A percentile compares a stretch with the other conserved stretches of the same genome.
Evolutionary conservation across 129 eudicot genomes (phyloP).

Genomic region (Calendula officinalis): DNA sequence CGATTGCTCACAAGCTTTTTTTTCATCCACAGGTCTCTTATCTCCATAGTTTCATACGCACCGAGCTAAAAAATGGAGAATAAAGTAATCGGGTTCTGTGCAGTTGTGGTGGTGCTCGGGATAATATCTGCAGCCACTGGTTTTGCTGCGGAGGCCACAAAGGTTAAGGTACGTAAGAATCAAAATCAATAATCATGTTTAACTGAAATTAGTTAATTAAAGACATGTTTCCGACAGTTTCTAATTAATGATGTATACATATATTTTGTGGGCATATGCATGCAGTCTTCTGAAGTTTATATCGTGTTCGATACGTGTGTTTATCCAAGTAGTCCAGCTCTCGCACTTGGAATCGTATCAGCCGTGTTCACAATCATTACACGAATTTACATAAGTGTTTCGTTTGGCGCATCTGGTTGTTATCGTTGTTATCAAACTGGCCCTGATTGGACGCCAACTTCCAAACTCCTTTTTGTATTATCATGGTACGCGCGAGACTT

Average conservation of each 20-base stretch:
- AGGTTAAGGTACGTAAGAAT: slow-evolving; percentile 30
- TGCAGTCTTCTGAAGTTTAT: slow-evolving; percentile 29
- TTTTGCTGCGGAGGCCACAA: slow-evolving; percentile 28
- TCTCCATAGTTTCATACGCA: slow-evolving; percentile 2
- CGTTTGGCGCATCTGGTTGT: slow-evolving; percentile 29
- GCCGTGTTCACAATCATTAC: slow-evolving; percentile 23
- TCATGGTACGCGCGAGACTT: slow-evolving; percentile 21
- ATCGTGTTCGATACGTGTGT: slow-evolving; percentile 17
- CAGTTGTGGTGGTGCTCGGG: slow-evolving; percentile 27
- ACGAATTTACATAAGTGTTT: slow-evolving; percentile 22
- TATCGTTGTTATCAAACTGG: slow-evolving; percentile 26
- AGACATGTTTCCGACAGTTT: neutral
- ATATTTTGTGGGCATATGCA: neutral
- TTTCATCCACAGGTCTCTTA: slow-evolving; percentile 20
- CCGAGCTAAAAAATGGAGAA: slow-evolving; percentile 26
- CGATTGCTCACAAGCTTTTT: slow-evolving; percentile 9
- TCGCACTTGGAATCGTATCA: slow-evolving; percentile 22
- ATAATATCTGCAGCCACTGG: slow-evolving; percentile 27
- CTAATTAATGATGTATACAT: neutral
- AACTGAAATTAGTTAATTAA: neutral
- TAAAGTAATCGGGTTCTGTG: slow-evolving; percentile 12
- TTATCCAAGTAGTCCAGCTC: slow-evolving; percentile 37
- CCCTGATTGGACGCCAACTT: slow-evolving; percentile 17
- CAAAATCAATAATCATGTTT: neutral
- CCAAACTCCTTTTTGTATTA: slow-evolving; percentile 16